Percentiles rank a stretch among this genome's conserved stretches.
Evolutionary conservation across 73 alveolate species (phyloP).

Genomic region (Tetrahymena malaccensis): DNA sequence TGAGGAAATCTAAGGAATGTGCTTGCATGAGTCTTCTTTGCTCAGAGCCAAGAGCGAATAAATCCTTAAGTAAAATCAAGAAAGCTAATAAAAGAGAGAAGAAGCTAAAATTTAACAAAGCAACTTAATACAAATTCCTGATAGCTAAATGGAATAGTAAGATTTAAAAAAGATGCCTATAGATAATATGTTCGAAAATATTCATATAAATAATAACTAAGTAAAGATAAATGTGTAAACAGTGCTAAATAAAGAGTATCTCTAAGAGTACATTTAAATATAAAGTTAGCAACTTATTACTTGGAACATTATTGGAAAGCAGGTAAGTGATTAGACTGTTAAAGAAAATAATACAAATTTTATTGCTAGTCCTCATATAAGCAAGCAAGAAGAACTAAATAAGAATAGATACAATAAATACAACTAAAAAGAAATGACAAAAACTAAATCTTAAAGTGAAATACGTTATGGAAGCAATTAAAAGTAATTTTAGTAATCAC

Average conservation of each 20-base stretch:
- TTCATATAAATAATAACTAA: background rate
- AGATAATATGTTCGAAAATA: background rate
- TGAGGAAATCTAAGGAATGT: background rate
- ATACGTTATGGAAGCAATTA: background rate
- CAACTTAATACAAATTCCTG: background rate
- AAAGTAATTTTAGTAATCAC: background rate
- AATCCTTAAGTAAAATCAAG: background rate
- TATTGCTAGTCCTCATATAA: background rate
- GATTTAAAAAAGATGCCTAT: background rate
- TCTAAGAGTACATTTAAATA: background rate
- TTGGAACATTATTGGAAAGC: background rate
- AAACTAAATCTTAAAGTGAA: background rate
- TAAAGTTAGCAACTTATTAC: background rate
- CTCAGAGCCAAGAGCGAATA: background rate
- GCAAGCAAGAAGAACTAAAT: background rate
- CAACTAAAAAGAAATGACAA: background rate
- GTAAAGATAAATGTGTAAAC: background rate
- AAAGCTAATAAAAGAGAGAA: background rate
- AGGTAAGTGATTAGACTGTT: background rate
- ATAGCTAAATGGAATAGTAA: background rate
- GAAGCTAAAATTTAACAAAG: background rate
- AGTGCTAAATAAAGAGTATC: background rate
- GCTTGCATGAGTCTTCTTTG: background rate
- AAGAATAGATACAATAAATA: background rate
- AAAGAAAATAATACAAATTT: background rate